A percentile compares a stretch with the other conserved stretches of the same genome.
phyloP scores from a whole-genome alignment of 2,329 filamentous ascomycete genomes.

The Cercospora zeae-maydis region DNA sequence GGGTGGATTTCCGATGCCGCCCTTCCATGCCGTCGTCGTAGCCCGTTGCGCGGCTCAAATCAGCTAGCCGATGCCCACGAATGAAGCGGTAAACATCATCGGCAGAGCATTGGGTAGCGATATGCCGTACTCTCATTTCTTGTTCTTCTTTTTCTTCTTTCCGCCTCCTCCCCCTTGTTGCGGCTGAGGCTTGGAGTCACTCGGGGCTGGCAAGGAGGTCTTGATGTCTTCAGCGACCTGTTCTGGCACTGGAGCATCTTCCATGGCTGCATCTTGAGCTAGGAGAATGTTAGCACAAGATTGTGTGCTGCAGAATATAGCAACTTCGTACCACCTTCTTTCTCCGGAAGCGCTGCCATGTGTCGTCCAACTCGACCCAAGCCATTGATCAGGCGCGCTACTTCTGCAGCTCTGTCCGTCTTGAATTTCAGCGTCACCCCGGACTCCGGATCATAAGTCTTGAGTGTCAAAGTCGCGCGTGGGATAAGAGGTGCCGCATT shows the following conservation, averaged over 20 bases:
- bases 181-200: conserved; percentile 17
- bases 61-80: background rate
- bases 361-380: conserved; percentile 70
- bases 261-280: conserved; percentile 35
- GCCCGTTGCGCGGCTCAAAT: background rate
- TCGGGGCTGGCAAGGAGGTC: conserved; percentile 10
- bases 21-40: background rate
- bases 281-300: conserved; percentile 7
- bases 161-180: conserved; percentile 33
- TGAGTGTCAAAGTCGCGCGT: conserved; percentile 71
- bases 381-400: conserved; percentile 73
- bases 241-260: conserved; percentile 30
- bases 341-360: conserved; percentile 51
- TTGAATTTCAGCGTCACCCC: conserved; percentile 86
- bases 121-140: conserved; percentile 40
- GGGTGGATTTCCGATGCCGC: background rate
- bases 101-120: background rate
- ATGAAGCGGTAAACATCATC: background rate
- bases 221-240: conserved; percentile 22
- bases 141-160: conserved; percentile 46
- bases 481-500: conserved; percentile 47
- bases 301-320: background rate
- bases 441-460: conserved; percentile 80
- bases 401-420: conserved; percentile 87
- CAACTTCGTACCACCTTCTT: conserved; percentile 37